phyloP scores from a whole-genome alignment of 2,329 filamentous ascomycete genomes.

The Botryosphaeria agaves region DNA sequence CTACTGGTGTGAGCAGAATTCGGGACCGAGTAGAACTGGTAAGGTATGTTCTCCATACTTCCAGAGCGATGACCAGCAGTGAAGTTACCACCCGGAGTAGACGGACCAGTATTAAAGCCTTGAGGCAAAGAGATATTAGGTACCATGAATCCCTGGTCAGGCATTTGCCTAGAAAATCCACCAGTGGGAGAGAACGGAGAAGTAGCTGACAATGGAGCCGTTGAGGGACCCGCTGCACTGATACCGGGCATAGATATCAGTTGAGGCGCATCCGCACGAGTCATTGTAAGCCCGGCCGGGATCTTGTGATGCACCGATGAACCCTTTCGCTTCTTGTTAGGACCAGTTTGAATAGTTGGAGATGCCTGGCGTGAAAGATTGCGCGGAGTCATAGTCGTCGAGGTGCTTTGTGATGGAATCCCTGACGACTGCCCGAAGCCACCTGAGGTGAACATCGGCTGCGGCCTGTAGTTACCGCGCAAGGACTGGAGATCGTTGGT shows the following conservation, averaged over 20 bases:
- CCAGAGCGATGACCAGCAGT: conserved; percentile 39
- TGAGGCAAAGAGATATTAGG: background rate
- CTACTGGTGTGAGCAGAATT: conserved; percentile 59
- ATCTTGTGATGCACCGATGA: conserved; percentile 37
- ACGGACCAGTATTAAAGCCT: conserved; percentile 41
- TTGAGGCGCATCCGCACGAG: conserved; percentile 45
- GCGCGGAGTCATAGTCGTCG: conserved; percentile 36
- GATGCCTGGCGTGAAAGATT: conserved; percentile 59
- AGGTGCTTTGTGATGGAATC: conserved; percentile 18
- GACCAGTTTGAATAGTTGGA: conserved; percentile 45
- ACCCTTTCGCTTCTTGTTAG: conserved; percentile 70
- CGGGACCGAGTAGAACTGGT: conserved; percentile 54
- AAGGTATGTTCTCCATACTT: conserved; percentile 46
- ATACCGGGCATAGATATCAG: conserved; percentile 11
- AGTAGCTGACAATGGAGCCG: background rate
- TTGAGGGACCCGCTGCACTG: background rate
- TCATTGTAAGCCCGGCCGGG: conserved; percentile 65
- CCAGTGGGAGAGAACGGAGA: background rate
- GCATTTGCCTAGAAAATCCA: background rate
- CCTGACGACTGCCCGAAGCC: conserved; percentile 6
- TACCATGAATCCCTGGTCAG: too few species aligned
- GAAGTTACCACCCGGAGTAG: conserved; percentile 49
- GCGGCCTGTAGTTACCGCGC: conserved; percentile 1
- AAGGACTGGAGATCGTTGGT: conserved; percentile 45
- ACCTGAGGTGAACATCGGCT: too few species aligned